Evolutionary conservation across 345 rosid genomes (phyloP).

Genomic region (Acer yangbiense): DNA sequence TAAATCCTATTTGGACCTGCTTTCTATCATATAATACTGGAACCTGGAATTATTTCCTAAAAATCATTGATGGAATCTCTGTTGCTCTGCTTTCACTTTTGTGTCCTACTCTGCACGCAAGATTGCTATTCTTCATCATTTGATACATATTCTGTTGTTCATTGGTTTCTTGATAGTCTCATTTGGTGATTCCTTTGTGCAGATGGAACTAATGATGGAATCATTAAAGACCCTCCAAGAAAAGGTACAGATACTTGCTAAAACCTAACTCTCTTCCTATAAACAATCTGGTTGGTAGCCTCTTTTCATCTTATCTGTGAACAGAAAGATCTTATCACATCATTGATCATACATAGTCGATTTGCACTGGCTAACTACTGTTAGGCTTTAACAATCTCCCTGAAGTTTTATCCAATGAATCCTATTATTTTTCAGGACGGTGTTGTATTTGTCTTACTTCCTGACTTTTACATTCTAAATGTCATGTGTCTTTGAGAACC

Average conservation of each 20-base stretch:
- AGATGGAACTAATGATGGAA: slow-evolving; percentile 39
- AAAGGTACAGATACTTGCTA: slow-evolving; percentile 33
- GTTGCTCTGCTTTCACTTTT: background rate
- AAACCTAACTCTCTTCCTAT: background rate
- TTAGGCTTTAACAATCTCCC: background rate
- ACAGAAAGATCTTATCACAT: background rate
- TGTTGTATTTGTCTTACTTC: background rate
- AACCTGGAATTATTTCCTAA: background rate
- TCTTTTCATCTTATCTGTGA: background rate
- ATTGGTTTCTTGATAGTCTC: background rate
- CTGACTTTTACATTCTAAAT: background rate
- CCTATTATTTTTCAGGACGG: background rate
- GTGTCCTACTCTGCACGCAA: background rate
- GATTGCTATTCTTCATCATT: background rate
- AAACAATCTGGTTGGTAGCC: background rate
- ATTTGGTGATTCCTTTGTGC: slow-evolving; percentile 18
- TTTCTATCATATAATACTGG: background rate
- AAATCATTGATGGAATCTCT: background rate
- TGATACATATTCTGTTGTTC: background rate
- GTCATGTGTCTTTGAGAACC: background rate
- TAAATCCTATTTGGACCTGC: background rate
- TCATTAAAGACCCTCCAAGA: slow-evolving; percentile 35
- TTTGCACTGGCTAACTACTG: background rate
- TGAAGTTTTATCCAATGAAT: slow-evolving; percentile 5
- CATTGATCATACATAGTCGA: background rate